These are phyloP conservation scores for Stagonosporopsis tanaceti DNA, from an alignment of 2,329 filamentous ascomycete genomes.

Conservation along the genomic window DNA sequence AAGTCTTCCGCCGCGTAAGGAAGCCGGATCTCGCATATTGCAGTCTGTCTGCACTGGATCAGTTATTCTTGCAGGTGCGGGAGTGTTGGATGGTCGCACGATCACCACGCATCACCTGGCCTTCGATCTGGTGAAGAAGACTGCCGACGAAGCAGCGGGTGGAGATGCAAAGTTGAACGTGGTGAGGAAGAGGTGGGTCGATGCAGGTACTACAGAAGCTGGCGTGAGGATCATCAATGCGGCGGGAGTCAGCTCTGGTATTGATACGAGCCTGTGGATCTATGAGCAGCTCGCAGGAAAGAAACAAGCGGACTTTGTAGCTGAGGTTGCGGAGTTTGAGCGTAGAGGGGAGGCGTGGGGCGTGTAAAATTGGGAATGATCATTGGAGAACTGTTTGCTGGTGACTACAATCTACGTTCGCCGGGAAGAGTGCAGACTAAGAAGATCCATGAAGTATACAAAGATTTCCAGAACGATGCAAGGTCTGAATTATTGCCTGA, in stretches of 20 bases:
- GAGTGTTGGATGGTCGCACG: conserved; percentile 45
- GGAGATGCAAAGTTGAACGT: conserved; percentile 35
- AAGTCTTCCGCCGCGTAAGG: conserved; percentile 30
- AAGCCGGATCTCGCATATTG: conserved; percentile 39
- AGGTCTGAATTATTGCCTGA: background rate
- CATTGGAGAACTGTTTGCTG: background rate
- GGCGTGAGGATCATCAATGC: conserved; percentile 47
- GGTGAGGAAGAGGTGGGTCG: conserved; percentile 44
- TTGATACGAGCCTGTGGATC: conserved; percentile 44
- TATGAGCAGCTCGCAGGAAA: conserved; percentile 38
- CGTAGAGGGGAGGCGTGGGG: conserved; percentile 36
- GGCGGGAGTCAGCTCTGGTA: conserved; percentile 44
- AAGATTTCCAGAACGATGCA: background rate
- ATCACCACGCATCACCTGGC: conserved; percentile 53
- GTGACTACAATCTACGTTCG: background rate
- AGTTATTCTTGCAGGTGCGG: conserved; percentile 49
- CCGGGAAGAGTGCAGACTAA: no score
- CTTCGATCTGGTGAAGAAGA: conserved; percentile 34
- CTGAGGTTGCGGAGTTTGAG: conserved; percentile 44
- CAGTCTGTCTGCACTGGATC: conserved; percentile 54
- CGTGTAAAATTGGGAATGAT: background rate
- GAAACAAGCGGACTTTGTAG: conserved; percentile 32
- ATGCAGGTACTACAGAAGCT: conserved; percentile 40
- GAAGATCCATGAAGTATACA: background rate
- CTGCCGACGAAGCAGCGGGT: conserved; percentile 41